These are phyloP conservation scores for Barbatosphaeria neglecta DNA, from an alignment of 495 filamentous ascomycete genomes.

Conservation along the genomic window DNA sequence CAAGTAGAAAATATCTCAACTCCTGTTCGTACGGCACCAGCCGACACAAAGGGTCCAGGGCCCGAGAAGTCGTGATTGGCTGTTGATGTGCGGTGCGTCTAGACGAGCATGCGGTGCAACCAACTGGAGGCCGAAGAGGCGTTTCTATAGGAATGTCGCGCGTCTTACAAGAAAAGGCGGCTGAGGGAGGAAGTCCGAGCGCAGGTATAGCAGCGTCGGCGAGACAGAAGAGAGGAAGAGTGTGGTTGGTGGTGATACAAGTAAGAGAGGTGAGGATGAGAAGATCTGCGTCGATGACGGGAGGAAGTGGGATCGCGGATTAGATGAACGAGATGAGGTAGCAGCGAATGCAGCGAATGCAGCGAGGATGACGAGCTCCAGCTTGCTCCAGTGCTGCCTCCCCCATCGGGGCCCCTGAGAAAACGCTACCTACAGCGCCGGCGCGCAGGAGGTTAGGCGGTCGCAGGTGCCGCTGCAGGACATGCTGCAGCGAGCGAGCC, in stretches of 20 bases:
- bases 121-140: not conserved
- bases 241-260: not conserved
- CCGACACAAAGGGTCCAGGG: not conserved
- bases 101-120: not conserved
- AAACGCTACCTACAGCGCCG: too few relatives aligned
- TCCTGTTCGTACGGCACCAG: not conserved
- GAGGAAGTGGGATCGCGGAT: not conserved
- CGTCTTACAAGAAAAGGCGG: too few relatives aligned
- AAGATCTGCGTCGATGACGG: not conserved
- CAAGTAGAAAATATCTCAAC: not conserved
- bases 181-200: too few relatives aligned
- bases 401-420: too few relatives aligned
- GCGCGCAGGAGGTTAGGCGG: too few relatives aligned
- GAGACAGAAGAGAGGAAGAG: not conserved
- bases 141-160: not conserved
- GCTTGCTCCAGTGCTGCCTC: too few relatives aligned
- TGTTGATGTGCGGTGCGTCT: not conserved
- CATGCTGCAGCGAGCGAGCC: not conserved
- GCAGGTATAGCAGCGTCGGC: not conserved
- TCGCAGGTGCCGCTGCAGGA: not conserved
- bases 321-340: not conserved
- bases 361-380: not conserved
- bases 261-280: not conserved
- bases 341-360: not conserved
- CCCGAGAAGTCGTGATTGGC: not conserved